Evolutionary conservation across 1,284 basidiomycete genomes (phyloP).

Genomic region (Xanthoconium separans): DNA sequence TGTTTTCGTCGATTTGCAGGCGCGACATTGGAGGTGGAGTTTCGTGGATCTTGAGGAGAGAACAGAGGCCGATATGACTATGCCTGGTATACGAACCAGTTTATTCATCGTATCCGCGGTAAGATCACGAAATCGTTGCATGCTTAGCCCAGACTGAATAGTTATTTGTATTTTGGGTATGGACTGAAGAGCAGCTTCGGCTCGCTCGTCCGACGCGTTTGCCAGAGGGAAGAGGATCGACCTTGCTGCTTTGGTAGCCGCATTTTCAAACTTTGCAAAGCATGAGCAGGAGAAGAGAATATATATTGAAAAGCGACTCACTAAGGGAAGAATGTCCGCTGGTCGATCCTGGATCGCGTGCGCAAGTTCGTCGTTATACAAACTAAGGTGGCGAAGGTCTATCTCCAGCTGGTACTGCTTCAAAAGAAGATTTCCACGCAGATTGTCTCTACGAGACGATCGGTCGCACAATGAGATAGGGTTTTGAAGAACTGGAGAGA

Average conservation of each 20-base stretch:
- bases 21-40: slow-evolving; percentile 90
- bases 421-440: slow-evolving; percentile 86
- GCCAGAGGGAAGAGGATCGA: slow-evolving; percentile 76
- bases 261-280: slow-evolving; percentile 76
- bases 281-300: background rate
- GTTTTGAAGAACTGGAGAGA: slow-evolving; percentile 3
- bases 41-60: slow-evolving; percentile 92
- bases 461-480: background rate
- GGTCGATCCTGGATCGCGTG: slow-evolving; percentile 89
- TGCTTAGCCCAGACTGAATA: slow-evolving; percentile 84
- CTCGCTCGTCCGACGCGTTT: slow-evolving; percentile 47
- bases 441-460: slow-evolving; percentile 67
- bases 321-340: slow-evolving; percentile 86
- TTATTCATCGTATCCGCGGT: slow-evolving; percentile 94
- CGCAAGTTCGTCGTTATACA: slow-evolving; percentile 93
- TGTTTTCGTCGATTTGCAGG: slow-evolving; percentile 82
- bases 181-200: slow-evolving; percentile 58
- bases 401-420: slow-evolving; percentile 94
- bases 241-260: slow-evolving; percentile 80
- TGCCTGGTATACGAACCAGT: slow-evolving; percentile 95
- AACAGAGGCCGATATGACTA: slow-evolving; percentile 96
- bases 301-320: slow-evolving; percentile 35
- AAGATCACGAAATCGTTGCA: slow-evolving; percentile 92
- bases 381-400: slow-evolving; percentile 85
- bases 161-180: slow-evolving; percentile 91